These are phyloP conservation scores for Aspergillus ustus DNA, from an alignment of 2,329 filamentous ascomycete genomes.

Conservation along the genomic window DNA sequence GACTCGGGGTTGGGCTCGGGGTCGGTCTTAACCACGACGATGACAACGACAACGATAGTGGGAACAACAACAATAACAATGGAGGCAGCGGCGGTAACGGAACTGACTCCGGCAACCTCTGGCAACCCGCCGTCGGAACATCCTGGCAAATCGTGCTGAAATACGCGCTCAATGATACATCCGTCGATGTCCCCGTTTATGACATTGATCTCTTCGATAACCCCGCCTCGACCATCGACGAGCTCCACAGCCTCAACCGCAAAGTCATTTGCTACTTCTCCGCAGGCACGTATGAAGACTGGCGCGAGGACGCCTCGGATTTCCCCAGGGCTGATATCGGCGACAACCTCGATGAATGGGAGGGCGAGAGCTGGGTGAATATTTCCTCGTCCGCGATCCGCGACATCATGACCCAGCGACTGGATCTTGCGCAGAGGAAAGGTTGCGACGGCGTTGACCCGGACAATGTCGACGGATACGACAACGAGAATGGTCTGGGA, in stretches of 20 bases:
- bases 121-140: slow-evolving; percentile 58
- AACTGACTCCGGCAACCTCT: slow-evolving; percentile 41
- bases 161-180: slow-evolving; percentile 46
- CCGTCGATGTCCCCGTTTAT: slow-evolving; percentile 60
- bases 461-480: slow-evolving; percentile 71
- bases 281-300: slow-evolving; percentile 70
- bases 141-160: slow-evolving; percentile 68
- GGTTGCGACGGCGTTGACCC: slow-evolving; percentile 72
- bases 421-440: slow-evolving; percentile 63
- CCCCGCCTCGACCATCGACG: slow-evolving; percentile 50
- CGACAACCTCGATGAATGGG: slow-evolving; percentile 65
- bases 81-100: slow-evolving; percentile 27
- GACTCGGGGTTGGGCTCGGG: slow-evolving; percentile 61
- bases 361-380: slow-evolving; percentile 69
- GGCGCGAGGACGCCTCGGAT: slow-evolving; percentile 60
- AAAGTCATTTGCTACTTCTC: slow-evolving; percentile 78
- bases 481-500: slow-evolving; percentile 66
- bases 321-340: slow-evolving; percentile 64
- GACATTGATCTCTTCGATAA: slow-evolving; percentile 67
- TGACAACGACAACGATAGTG: slow-evolving; percentile 31
- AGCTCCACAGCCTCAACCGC: slow-evolving; percentile 57
- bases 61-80: slow-evolving; percentile 26
- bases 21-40: slow-evolving; percentile 53
- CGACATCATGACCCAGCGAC: slow-evolving; percentile 65
- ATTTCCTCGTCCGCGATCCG: slow-evolving; percentile 63